phyloP scores from a whole-genome alignment of 805 yeast genomes.

The Nakazawaea holstii region DNA sequence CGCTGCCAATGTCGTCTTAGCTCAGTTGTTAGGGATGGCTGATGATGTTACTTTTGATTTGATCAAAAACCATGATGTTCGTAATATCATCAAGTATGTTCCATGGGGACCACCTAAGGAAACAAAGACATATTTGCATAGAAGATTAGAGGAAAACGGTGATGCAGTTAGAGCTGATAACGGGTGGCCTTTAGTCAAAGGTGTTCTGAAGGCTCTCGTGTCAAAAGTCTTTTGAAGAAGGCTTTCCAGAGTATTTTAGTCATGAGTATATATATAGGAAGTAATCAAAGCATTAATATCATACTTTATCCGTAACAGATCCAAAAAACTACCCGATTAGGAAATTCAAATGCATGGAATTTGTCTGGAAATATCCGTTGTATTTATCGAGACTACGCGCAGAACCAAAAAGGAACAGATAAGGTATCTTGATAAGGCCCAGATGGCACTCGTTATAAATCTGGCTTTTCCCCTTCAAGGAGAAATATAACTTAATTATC shows the following conservation, averaged over 20 bases:
- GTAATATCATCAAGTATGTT: constrained; percentile 85
- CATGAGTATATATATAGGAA: neutral
- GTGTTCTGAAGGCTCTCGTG: constrained; percentile 35
- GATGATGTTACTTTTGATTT: constrained; percentile 80
- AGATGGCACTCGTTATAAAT: neutral
- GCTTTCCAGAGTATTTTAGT: neutral
- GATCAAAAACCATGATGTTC: constrained; percentile 55
- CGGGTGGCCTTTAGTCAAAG: constrained; percentile 68
- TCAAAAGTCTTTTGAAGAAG: neutral
- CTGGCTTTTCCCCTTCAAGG: neutral
- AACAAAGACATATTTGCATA: constrained; percentile 80
- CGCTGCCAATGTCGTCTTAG: constrained; percentile 68
- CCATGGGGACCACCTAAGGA: constrained; percentile 98
- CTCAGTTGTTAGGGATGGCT: constrained; percentile 94
- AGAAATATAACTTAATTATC: too few relatives aligned
- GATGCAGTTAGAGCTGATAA: constrained; percentile 86
- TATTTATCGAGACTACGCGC: too few relatives aligned
- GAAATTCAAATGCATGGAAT: neutral
- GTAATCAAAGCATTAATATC: too few relatives aligned
- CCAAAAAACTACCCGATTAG: neutral
- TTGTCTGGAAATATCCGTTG: neutral
- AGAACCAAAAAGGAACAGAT: neutral
- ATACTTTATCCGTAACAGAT: too few relatives aligned
- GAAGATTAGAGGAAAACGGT: constrained; percentile 94
- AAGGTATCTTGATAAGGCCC: neutral